Conservation (phyloP, 129 eudicot species). For the Helianthus tuberosus region DNA sequence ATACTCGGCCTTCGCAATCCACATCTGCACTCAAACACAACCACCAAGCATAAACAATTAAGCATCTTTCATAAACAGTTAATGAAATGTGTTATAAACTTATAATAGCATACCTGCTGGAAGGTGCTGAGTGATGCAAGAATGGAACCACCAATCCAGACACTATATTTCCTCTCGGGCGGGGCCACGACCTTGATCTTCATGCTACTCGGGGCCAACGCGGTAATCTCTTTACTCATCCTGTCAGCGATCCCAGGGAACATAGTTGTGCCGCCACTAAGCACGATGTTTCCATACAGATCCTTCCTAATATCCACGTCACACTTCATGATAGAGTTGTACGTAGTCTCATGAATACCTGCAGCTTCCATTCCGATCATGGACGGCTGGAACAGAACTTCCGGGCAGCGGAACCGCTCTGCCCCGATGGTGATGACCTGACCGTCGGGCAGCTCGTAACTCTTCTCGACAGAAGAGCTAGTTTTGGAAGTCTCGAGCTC, state of each 20-base stretch:
- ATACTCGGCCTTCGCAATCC: constrained; percentile 13
- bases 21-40: constrained; percentile 4
- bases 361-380: constrained; percentile 70
- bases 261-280: constrained; percentile 11
- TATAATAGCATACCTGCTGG: constrained; percentile 11
- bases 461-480: constrained; percentile 11
- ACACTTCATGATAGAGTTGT: constrained; percentile 62
- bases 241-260: constrained; percentile 12
- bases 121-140: constrained; percentile 20
- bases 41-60: not conserved
- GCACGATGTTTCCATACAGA: constrained; percentile 15
- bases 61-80: not conserved
- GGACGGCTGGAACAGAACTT: constrained; percentile 50
- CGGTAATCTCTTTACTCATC: constrained; percentile 13
- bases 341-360: constrained; percentile 61
- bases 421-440: constrained; percentile 22
- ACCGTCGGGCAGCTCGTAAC: constrained; percentile 11
- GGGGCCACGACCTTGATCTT: constrained; percentile 18
- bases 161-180: constrained; percentile 18
- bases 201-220: constrained; percentile 18
- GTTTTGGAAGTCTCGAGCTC: constrained; percentile 21
- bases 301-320: constrained; percentile 36
- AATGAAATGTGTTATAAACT: not conserved
- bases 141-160: constrained; percentile 17
- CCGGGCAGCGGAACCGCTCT: constrained; percentile 17